Percentiles rank a stretch among this genome's conserved stretches.
These are phyloP conservation scores for Starmerella khaoyaiensis DNA, from an alignment of 805 yeast species.

Conservation along the genomic window DNA sequence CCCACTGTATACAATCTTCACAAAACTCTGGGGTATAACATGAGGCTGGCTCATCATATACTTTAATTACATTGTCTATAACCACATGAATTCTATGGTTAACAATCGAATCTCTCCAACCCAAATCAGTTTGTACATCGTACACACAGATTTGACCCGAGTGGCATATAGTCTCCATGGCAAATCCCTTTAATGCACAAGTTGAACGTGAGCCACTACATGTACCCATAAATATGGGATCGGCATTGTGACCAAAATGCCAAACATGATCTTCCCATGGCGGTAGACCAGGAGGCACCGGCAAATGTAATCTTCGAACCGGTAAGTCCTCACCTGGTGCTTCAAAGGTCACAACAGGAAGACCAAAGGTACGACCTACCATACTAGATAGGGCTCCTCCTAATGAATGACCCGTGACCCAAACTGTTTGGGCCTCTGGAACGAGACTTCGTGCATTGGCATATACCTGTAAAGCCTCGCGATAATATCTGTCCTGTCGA, in stretches of 20 bases:
- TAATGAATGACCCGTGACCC: slow-evolving; percentile 91
- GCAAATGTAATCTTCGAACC: slow-evolving; percentile 70
- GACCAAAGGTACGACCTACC: slow-evolving; percentile 76
- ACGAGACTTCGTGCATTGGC: slow-evolving; percentile 53
- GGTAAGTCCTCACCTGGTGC: slow-evolving; percentile 89
- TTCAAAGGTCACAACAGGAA: slow-evolving; percentile 82
- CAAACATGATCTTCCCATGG: slow-evolving; percentile 66
- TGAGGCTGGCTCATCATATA: slow-evolving; percentile 62
- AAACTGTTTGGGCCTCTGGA: slow-evolving; percentile 51
- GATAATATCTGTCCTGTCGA: slow-evolving; percentile 68
- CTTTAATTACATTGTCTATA: slow-evolving; percentile 61
- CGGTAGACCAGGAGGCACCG: slow-evolving; percentile 85
- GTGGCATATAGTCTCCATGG: slow-evolving; percentile 93
- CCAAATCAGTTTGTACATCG: slow-evolving; percentile 77
- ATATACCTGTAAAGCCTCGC: slow-evolving; percentile 65
- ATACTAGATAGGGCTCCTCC: slow-evolving; percentile 80
- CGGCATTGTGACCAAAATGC: slow-evolving; percentile 96
- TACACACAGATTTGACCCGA: slow-evolving; percentile 77
- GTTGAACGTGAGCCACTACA: slow-evolving; percentile 87
- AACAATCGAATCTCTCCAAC: slow-evolving; percentile 79
- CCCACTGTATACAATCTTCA: slow-evolving; percentile 84
- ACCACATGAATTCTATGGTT: slow-evolving; percentile 88
- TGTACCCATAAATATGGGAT: slow-evolving; percentile 91
- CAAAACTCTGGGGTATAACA: slow-evolving; percentile 63
- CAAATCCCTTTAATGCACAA: slow-evolving; percentile 87